Evolutionary conservation across 23 red algal genomes (phyloP), one percentile per base, ranked within the genome.

Genomic region (Gracilaria domingensis): DNA sequence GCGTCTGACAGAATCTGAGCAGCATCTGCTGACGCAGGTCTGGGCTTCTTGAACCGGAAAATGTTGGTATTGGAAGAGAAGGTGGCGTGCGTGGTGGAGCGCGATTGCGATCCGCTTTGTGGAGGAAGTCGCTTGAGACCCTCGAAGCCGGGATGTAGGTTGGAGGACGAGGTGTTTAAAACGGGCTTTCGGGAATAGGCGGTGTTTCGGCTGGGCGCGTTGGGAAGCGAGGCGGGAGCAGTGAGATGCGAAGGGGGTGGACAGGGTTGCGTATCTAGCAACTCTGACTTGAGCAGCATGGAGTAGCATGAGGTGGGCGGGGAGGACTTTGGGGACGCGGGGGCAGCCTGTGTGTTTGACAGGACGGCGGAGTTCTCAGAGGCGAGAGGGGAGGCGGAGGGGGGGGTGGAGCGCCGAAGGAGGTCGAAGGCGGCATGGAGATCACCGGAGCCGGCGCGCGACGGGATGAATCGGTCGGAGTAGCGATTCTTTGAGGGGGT

Each of bases 381-480:
- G 42, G 42, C 42, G 42, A 7, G 42, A 11, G 42, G 42, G 75
- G 45, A 56, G 25, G 30, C 4, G 16, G n/a, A 25, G 36, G 83
- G n/a, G 23, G 65, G 37, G 42, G 40, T 9, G 83, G 62, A 75
- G 32, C 32, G 86, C 26, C 54, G 69, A 5, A 80, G 72, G 4
- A 80, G 72, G 11, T 55, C 45, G 75, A 65, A 80, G 54, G 69
- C 47, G 33, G 86, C 40, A 2, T 73, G 86, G 42, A 80, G 75
- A 66, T 79, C 86, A 51, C 49, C 47, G 42, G 86, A 62, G 25
- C 47, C 72, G 29, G 71, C 34, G 58, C 72, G 86, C 37, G 64
- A 55, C 2, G 86, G 86, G 45, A 80, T 79, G 36, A 88, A 88
- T 11, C 84, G 37, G 50, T 88, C 84, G 29, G 84, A 88, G 42